Percentiles rank a stretch among this genome's conserved stretches.
Conservation (phyloP, 2,329 filamentous ascomycete species). For the Lasiodiplodia gonubiensis region DNA sequence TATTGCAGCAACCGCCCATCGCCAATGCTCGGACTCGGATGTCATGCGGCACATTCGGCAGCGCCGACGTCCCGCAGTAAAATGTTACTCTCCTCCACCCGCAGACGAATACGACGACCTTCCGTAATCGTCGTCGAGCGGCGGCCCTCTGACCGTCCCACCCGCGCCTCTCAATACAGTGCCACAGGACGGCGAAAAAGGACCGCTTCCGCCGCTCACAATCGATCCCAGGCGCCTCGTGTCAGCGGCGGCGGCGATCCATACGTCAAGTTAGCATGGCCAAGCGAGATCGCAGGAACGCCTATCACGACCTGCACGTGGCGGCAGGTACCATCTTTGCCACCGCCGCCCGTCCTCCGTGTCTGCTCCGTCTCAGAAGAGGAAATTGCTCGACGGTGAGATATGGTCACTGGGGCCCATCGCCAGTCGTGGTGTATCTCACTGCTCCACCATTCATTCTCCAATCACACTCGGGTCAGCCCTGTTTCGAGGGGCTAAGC, state of each 20-base stretch:
- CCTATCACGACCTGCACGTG: slow-evolving; percentile 15
- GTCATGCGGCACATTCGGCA: slow-evolving; percentile 8
- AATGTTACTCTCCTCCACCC: not conserved
- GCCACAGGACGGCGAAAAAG: not conserved
- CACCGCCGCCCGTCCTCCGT: not conserved
- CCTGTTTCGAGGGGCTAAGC: slow-evolving; percentile 6
- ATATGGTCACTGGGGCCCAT: not conserved
- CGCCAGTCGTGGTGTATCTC: not conserved
- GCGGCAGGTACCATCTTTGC: not conserved
- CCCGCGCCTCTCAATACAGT: not conserved
- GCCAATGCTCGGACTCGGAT: not conserved
- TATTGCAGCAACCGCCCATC: not conserved
- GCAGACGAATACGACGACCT: slow-evolving; percentile 21
- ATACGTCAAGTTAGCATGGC: not conserved
- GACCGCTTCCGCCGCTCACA: not conserved
- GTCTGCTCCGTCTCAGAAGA: not conserved
- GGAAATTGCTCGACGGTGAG: slow-evolving; percentile 8
- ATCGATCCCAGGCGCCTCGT: too few species aligned
- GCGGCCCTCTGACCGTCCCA: not conserved
- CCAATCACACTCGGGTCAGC: not conserved
- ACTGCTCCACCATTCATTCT: not conserved
- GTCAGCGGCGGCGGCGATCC: not conserved
- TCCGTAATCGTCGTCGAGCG: slow-evolving; percentile 3
- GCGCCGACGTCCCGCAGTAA: not conserved
- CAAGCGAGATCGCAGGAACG: slow-evolving; percentile 22